Base-by-base conservation (phyloP, 2,329 filamentous ascomycete species). In the Ophiocordyceps unilateralis region DNA sequence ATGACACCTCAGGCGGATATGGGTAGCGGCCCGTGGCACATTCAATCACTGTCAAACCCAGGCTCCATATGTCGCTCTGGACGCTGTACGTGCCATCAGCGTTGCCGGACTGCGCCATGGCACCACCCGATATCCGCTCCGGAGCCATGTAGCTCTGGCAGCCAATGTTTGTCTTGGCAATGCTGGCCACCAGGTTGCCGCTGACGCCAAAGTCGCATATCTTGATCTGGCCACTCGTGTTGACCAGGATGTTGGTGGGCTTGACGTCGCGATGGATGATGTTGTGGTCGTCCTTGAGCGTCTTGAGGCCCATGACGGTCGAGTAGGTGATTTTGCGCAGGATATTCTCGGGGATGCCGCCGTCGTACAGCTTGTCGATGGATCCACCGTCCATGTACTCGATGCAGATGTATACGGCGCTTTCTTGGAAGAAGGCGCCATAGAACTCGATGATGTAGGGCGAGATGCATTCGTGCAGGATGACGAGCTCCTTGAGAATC, bases 111-210 rank as follows among this genome's bases (percentile, higher is more conserved):
- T 81, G 74, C 45, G 83, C 77, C 54, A 87, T 77, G 20, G 82
- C 82, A 44, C 88, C 87, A 41, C 85, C 86, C 9, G 86, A 86
- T 54, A 98, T 98, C 50, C 91, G 72, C 61, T 98, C 91, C 0
- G 91, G 91, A 0, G 91, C 91, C 91, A 98, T 98, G 65, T 98
- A 98, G 57, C 88, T 95, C 64, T 98, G 91, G 56, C 91, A 98
- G 34, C 91, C 91, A 54, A 98, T 98, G 58, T 98, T 98, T 23
- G 91, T 98, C 64, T 93, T 94, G 42, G 91, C 91, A 54, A 96
- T 96, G 65, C 87, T 94, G 21, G 91, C 89, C 20, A 98, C 91
- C 21, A 98, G 67, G 54, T 98, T 98, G 43, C 91, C 91, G 51
- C 84, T 93, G 44, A 98, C 91, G 44, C 91, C 91, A 59, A 98